Conservation (phyloP, 768 basidiomycete genomes). For the Rubroboletus satanas region DNA sequence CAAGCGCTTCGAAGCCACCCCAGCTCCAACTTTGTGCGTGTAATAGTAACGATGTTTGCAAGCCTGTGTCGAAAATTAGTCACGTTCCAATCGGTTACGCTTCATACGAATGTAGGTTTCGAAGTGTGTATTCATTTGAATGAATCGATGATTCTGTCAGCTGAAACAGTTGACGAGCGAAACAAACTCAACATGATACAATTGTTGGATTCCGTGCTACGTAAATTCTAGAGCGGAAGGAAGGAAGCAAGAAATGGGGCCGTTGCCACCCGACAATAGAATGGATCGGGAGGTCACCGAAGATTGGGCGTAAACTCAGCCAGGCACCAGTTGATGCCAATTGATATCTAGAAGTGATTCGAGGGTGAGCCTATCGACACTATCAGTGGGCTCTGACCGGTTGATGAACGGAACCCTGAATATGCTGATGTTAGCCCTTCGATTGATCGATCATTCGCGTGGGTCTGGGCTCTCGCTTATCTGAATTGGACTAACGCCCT, state of each 20-base stretch:
- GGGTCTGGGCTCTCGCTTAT: constrained; percentile 3
- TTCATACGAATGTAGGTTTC: not conserved
- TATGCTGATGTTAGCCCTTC: not conserved
- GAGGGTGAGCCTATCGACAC: constrained; percentile 1
- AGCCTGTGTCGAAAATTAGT: not conserved
- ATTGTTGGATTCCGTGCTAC: not conserved
- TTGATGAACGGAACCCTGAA: constrained; percentile 5
- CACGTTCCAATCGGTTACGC: not conserved
- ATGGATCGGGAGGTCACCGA: not conserved
- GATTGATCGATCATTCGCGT: constrained; percentile 9
- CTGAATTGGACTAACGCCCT: not conserved
- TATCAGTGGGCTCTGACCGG: not conserved
- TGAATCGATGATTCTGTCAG: not conserved
- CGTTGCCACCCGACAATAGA: not conserved
- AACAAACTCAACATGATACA: not conserved
- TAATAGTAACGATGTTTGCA: constrained; percentile 10
- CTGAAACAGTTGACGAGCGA: not conserved
- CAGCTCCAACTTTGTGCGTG: constrained; percentile 1
- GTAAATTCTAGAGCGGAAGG: not conserved
- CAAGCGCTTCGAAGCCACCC: not conserved
- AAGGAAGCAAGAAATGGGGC: not conserved
- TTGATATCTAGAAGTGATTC: constrained; percentile 4
- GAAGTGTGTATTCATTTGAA: constrained; percentile 5
- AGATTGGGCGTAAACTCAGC: not conserved
- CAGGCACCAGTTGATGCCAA: not conserved